Base-by-base conservation (phyloP, 2,329 filamentous ascomycete species). In the Gnomoniopsis smithogilvyi region DNA sequence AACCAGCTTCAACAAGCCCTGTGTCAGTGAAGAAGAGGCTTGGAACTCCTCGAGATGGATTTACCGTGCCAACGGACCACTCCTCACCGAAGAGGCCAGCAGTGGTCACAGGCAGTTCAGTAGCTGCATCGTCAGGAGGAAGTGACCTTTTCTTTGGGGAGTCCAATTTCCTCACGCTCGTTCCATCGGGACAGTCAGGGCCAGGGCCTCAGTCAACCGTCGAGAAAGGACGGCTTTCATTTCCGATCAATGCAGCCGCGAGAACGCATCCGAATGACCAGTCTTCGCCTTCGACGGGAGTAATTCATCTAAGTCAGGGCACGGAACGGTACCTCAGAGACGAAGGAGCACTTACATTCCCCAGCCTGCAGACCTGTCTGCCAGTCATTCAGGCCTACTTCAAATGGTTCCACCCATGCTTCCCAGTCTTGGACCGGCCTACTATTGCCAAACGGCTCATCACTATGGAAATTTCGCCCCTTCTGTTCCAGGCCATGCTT, bases 161-260 rank as follows among this genome's bases (percentile, higher is more conserved):
- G 62, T 74, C 72, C 58, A 75, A 73, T 57, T 74, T 74, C 56
- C 69, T 74, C 34, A 74, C 72, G 3, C 64, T 75, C 2, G 70
- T 66, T 3, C 62, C 63, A 1, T 61, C 59, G 6, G 41, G 55
- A 34, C 36, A 46, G 14, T 30, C 50, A 19, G 54, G 55, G 30
- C 4, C 50, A 19, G 54, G 55, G 30, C 4, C 24, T 24, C 45
- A n/a, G 26, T 22, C 21, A 30, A 56, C 12, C 17, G 48, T 22
- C 8, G 56, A 60, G 26, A 64, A 64, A 17, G 62, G 59, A 2
- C 60, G 63, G 1, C 55, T 64, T 26, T 61, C 62, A 3, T 65
- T 64, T 15, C 62, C 64, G 3, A 54, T 64, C n/a, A 51, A 51
- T 6, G 43, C 54, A 11, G 49, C 51, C 3, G 48, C 57, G 15